Base-by-base conservation (phyloP, 2,329 filamentous ascomycete genomes). In the Colletotrichum spaethianum region DNA sequence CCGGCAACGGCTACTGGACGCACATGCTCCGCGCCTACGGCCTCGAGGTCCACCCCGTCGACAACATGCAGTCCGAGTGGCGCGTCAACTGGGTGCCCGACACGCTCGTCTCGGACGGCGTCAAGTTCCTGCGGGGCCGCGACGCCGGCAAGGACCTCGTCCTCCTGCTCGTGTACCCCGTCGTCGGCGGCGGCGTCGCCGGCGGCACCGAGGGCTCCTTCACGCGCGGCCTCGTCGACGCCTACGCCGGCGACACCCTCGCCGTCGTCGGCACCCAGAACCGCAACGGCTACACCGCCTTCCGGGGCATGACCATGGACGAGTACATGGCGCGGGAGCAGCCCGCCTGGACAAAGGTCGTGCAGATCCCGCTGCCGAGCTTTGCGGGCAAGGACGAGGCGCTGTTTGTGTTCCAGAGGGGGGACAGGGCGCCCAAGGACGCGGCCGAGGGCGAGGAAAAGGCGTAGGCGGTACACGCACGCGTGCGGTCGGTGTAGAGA, bases 331-430 rank as follows among this genome's bases (percentile, higher is more conserved):
- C 82, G 72, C 82, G 79, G 59, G 88, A 92, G 77, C 86, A 89
- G 75, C 79, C 77, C 33, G 84, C 83, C 1, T 94, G 91, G 88
- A 85, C 86, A 61, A 87, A 88, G 79, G 84, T 89, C 2, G 85
- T 89, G 18, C 91, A 93, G 82, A 85, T 94, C 73, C 87, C 92
- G 4, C 79, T 95, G 77, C 92, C 92, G 28, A 93, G 91, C 79
- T 94, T 94, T 81, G 90, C 92, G 3, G 93, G 91, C 36, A 94
- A 94, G 80, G 93, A 95, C 76, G 93, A 95, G 81, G 93, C 90
- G 0, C 77, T 94, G 67, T 94, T 91, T 80, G 86, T 93, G 26
- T 94, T 92, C 75, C 85, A 88, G 76, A 79, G 86, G 65, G 85
- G 85, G 20, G 77, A 82, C n/a, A 79, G 82, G 72, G 83, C 80